A percentile compares a stretch with the other conserved stretches of the same genome.
Evolutionary conservation across 1,139 yeast genomes (phyloP).

Genomic region (Yamadazyma oceani): DNA sequence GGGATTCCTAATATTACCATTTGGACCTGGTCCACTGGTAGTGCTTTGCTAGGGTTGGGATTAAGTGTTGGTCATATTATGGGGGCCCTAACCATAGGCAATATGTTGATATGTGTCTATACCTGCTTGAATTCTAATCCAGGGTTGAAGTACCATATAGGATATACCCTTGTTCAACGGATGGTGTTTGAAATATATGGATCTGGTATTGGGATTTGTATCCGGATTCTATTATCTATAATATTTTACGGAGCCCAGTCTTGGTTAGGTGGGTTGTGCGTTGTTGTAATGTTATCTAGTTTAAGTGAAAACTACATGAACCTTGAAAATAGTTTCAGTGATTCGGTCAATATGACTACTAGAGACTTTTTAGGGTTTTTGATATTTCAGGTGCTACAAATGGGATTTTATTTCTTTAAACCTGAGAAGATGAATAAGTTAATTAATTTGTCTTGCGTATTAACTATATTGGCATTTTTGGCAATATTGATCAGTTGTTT

Average conservation of each 20-base stretch:
- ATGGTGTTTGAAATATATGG: slow-evolving; percentile 23
- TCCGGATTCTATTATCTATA: slow-evolving; percentile 19
- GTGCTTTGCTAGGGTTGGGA: slow-evolving; percentile 20
- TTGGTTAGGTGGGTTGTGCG: slow-evolving; percentile 22
- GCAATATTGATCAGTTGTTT: slow-evolving; percentile 15
- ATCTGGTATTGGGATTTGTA: slow-evolving; percentile 17
- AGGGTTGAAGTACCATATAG: slow-evolving; percentile 22
- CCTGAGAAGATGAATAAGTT: slow-evolving; percentile 20
- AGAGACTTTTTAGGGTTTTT: slow-evolving; percentile 22
- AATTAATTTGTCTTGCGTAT: slow-evolving; percentile 16
- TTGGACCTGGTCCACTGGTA: slow-evolving; percentile 23
- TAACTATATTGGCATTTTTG: slow-evolving; percentile 17
- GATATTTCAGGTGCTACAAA: slow-evolving; percentile 19
- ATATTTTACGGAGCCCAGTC: slow-evolving; percentile 23
- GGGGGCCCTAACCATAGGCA: slow-evolving; percentile 22
- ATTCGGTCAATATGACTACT: slow-evolving; percentile 15
- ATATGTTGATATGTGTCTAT: slow-evolving; percentile 18
- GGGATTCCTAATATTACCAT: slow-evolving; percentile 22
- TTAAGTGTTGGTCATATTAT: slow-evolving; percentile 20
- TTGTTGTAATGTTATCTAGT: slow-evolving; percentile 18
- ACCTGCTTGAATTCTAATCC: slow-evolving; percentile 22
- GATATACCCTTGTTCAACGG: slow-evolving; percentile 22
- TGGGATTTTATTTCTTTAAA: slow-evolving; percentile 17
- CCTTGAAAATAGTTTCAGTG: slow-evolving; percentile 17
- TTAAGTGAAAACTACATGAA: slow-evolving; percentile 16